phyloP scores from a whole-genome alignment of 371 early-diverging fungal species.

The Ecytonucleospora hepatopenaei region DNA sequence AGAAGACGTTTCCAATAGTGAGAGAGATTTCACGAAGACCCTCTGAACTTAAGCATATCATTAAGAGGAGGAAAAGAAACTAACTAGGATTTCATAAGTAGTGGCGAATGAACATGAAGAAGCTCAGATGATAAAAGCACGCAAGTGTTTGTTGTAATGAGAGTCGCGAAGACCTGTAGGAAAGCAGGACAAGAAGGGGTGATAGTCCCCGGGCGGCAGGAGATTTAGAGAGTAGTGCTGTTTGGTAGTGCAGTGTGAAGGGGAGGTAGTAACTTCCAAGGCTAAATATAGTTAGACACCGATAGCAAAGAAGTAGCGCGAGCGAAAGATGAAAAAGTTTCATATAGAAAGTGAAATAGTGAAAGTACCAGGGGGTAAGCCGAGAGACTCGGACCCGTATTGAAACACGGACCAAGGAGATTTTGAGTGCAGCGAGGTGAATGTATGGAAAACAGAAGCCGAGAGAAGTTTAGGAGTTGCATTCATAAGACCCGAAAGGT shows the following conservation, averaged over 20 bases:
- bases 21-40: constrained; percentile 57
- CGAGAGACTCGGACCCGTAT: constrained; percentile 19
- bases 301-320: constrained; percentile 67
- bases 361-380: constrained; percentile 12
- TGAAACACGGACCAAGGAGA: constrained; percentile 42
- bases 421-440: constrained; percentile 10
- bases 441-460: neutral
- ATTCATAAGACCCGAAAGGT: constrained; percentile 26
- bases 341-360: constrained; percentile 59
- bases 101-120: constrained; percentile 61
- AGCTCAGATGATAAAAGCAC: constrained; percentile 60
- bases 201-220: constrained; percentile 59
- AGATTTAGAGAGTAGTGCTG: constrained; percentile 22
- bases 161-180: constrained; percentile 36
- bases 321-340: constrained; percentile 63
- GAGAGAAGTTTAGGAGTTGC: constrained; percentile 7
- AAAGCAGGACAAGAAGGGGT: constrained; percentile 41
- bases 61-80: constrained; percentile 65
- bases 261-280: constrained; percentile 62
- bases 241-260: constrained; percentile 47
- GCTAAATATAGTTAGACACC: constrained; percentile 65
- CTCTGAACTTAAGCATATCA: constrained; percentile 64
- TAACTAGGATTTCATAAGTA: constrained; percentile 62
- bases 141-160: constrained; percentile 56
- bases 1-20: neutral